Conservation (phyloP, 768 basidiomycete species). For the Kondoa subrosea region DNA sequence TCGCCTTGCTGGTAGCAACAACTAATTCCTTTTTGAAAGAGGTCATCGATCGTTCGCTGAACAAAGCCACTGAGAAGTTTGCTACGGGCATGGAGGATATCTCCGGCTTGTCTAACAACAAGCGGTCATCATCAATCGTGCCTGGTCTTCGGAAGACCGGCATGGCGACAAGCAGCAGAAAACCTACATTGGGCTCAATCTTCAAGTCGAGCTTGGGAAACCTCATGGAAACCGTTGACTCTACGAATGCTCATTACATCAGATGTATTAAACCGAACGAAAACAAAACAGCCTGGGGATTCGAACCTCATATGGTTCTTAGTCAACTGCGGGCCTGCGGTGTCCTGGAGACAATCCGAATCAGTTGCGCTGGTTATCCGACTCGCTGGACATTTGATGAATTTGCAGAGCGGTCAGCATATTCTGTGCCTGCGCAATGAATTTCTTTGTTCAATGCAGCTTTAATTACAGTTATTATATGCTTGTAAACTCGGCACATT, state of each 20-base stretch:
- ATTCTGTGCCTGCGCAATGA: neutral
- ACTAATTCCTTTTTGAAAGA: conserved; percentile 88
- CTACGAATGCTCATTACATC: conserved; percentile 97
- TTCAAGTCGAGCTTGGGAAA: conserved; percentile 88
- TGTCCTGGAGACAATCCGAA: conserved; percentile 95
- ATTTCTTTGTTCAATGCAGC: neutral
- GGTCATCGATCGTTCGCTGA: conserved; percentile 53
- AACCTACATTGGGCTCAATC: conserved; percentile 94
- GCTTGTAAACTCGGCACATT: conserved; percentile 70
- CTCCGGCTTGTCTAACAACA: too few relatives aligned
- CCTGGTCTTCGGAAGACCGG: conserved; percentile 39
- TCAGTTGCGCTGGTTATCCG: conserved; percentile 96
- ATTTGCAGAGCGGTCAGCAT: conserved; percentile 76
- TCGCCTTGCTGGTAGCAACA: conserved; percentile 65
- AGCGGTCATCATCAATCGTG: conserved; percentile 35
- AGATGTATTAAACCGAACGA: conserved; percentile 99
- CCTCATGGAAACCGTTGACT: conserved; percentile 91
- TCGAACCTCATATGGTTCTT: conserved; percentile 83
- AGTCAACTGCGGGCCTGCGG: conserved; percentile 92
- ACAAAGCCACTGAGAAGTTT: conserved; percentile 35
- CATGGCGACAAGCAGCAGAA: conserved; percentile 40
- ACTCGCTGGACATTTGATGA: conserved; percentile 97
- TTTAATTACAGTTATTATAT: conserved; percentile 56
- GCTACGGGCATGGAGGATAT: too few relatives aligned
- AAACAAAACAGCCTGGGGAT: conserved; percentile 88